Base-by-base conservation (phyloP, 495 filamentous ascomycete genomes). In the Penicillium steckii region DNA sequence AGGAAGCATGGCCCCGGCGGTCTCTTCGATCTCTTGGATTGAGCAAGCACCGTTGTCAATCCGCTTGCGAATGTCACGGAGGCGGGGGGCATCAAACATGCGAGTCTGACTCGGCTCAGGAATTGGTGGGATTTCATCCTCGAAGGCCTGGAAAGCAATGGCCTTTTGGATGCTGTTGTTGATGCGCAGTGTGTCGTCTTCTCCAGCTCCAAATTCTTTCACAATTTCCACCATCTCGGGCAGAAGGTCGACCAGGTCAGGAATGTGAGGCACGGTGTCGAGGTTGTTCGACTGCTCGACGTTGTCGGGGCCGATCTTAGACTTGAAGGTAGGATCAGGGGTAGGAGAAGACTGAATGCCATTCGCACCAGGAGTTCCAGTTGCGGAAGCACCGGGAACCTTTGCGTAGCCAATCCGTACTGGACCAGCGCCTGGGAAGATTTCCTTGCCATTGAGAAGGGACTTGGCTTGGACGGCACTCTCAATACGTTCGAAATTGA, bases 361-460 rank as follows among this genome's bases (percentile, higher is more conserved):
- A 49, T 92, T 92, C 51, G 88, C 85, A 19, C 90, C 91, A 33
- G 93, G 92, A 8, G 95, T 94, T 7, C 82, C 85, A 49, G 72
- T 66, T 32, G 84, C 85, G 49, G 89, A 89, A 27, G 88, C 81
- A 25, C 91, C 93, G 17, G 92, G 93, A 35, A 91, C 94, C 70
- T 98, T 98, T 17, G 95, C 94, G 68, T 94, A 98, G 47, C 95
- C 95, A 62, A 98, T 97, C 48, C 92, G 79, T 37, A 97, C 88
- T 10, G 94, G 91, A 13, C 95, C 94, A 50, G 91, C 92, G 40
- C 94, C 95, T 7, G 94, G 95, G 75, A 98, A 97, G 43, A 98
- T 96, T 66, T 98, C 94, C 72, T 95, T 96, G 54, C 91, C 91
- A 61, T 97, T 96, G 66, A 95, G 85, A 62, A 84, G 76, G 17